Evolutionary conservation across 2,329 filamentous ascomycete species (phyloP), one percentile per base, ranked within the genome.

Genomic region (Aspergillus novoparasiticus): DNA sequence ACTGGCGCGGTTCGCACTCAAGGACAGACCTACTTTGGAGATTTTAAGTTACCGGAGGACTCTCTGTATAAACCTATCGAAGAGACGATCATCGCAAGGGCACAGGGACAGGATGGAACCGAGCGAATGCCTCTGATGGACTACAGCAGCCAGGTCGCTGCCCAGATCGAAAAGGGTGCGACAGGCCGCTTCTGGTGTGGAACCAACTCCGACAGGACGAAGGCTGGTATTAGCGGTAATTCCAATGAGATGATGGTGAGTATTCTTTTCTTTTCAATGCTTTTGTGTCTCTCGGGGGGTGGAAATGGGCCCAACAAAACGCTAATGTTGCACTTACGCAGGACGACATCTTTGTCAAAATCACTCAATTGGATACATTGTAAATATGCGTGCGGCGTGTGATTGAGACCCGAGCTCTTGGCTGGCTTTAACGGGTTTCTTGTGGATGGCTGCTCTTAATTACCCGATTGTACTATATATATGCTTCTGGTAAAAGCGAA

Each of bases 21-120:
- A 10, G 63, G 65, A 2, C 66, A 68, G 28, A 64, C 66, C 0
- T 66, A 68, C 39, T 71, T 66, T 41, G 60, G 54, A 6, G 59
- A 68, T 39, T 68, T 66, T 14, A 59, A 61, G 9, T 58, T 72
- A 6, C 70, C 66, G 0, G 45, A 59, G 9, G 41, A 61, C 12
- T 71, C 69, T 3, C 55, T 65, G 19, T 73, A 69, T 43, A 70
- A 68, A 39, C 19, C 60, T 8, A 68, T 73, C 6, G 67, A 71
- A 56, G 60, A 51, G 12, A 64, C 36, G 0, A 48, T 68, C 36
- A 58, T 60, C 2, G 43, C 45, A 6, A 23, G 53, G 2, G 69
- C 61, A 9, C 66, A 57, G 9, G 65, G 60, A 9, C 41, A 63
- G 14, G 60, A 69, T 43, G 66, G 62, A 1, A 26, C 51, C 1